Base-by-base conservation (phyloP, 2,329 filamentous ascomycete species). In the Fusarium equiseti region DNA sequence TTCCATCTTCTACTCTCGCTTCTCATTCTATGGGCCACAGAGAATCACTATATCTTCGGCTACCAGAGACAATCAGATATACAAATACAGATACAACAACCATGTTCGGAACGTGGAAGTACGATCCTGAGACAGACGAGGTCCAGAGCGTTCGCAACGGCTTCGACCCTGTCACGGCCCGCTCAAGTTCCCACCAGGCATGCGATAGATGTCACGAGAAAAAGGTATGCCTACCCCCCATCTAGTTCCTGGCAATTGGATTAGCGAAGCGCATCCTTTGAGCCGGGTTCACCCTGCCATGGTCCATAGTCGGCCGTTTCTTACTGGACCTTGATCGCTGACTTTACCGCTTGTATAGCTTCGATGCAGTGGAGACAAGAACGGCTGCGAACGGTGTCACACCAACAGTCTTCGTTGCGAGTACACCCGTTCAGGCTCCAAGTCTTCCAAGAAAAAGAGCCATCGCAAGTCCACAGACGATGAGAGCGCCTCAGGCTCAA, bases 81-180 rank as follows among this genome's bases (percentile, higher is more conserved):
- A 52, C 32, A 40, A 35, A 52, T 18, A 51, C 31, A 51, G 22
- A 40, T n/a, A 31, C 29, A 38, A 31, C 46, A 57, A 69, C 51
- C 51, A 81, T 81, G 80, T 81, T 81, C 64, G 76, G 75, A 18
- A 81, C 80, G 13, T 81, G 79, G 78, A 81, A 80, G 68, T 80
- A 80, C 71, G 79, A 81, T 59, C 78, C 77, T 5, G 79, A 81
- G 69, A 81, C 78, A 38, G 74, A 78, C 48, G 75, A 81, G 69
- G 76, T 82, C 63, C 79, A 81, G 61, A 79, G 77, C 59, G 68
- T 82, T 52, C 76, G 80, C 42, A 76, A 75, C 20, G 77, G 78
- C 32, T 79, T 78, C 57, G 79, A 82, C 55, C 80, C 79, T 53
- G 72, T 80, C 66, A 79, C 79, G 27, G 79, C 80, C 31, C 77